These are phyloP conservation scores for Podosphaera xanthii DNA, from an alignment of 2,329 filamentous ascomycete species.

Conservation along the genomic window DNA sequence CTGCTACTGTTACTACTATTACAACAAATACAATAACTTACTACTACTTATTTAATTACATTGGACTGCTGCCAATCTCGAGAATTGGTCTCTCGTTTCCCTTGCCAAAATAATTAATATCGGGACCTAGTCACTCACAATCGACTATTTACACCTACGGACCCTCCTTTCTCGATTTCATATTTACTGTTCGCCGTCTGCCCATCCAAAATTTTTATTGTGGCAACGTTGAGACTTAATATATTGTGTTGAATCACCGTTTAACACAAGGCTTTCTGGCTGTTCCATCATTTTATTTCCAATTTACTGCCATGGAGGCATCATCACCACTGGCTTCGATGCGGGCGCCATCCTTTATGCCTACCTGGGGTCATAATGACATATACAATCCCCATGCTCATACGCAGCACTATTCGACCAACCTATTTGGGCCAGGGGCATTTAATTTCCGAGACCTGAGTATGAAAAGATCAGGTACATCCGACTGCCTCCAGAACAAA, in stretches of 20 bases:
- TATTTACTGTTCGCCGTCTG: too few relatives aligned
- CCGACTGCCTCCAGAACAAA: slow-evolving; percentile 68
- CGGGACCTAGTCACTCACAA: too few relatives aligned
- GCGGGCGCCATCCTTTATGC: slow-evolving; percentile 49
- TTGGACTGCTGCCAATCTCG: too few relatives aligned
- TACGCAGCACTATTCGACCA: slow-evolving; percentile 24
- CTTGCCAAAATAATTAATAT: too few relatives aligned
- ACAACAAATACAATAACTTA: too few relatives aligned
- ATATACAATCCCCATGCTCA: slow-evolving; percentile 28
- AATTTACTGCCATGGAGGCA: slow-evolving; percentile 46
- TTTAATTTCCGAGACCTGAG: slow-evolving; percentile 59
- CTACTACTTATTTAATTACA: too few relatives aligned
- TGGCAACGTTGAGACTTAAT: too few relatives aligned
- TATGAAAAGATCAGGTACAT: slow-evolving; percentile 41
- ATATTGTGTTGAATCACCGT: neutral
- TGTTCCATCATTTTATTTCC: neutral
- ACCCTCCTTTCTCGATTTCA: too few relatives aligned
- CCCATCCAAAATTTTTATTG: too few relatives aligned
- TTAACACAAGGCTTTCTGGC: too few relatives aligned
- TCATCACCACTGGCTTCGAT: slow-evolving; percentile 88
- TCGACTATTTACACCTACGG: neutral
- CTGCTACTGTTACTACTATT: too few relatives aligned
- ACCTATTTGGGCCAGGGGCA: slow-evolving; percentile 34
- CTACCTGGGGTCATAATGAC: slow-evolving; percentile 33
- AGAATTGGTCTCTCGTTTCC: too few relatives aligned